Conservation (phyloP, 371 early-diverging fungal species). For the Coemansia sp. region DNA sequence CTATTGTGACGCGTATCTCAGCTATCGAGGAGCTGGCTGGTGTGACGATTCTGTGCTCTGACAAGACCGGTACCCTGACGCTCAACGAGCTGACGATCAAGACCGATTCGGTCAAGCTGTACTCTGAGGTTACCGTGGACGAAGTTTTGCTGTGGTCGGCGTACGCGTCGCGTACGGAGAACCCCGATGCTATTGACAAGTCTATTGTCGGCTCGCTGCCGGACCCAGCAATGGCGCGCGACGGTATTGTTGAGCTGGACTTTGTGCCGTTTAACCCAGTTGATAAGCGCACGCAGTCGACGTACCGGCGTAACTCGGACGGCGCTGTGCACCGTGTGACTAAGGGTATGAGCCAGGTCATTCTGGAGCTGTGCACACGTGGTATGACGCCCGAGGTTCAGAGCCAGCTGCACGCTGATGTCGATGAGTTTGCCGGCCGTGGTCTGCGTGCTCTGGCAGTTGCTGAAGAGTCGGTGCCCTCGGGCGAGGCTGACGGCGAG, state of each 20-base stretch:
- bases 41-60: conserved; percentile 88
- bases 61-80: conserved; percentile 96
- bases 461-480: conserved; percentile 64
- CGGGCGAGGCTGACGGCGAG: conserved; percentile 55
- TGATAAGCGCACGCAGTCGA: conserved; percentile 82
- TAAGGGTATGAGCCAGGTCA: conserved; percentile 74
- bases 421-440: conserved; percentile 71
- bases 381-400: conserved; percentile 61
- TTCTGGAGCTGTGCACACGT: conserved; percentile 67
- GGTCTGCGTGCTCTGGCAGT: conserved; percentile 83
- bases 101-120: conserved; percentile 62
- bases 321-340: conserved; percentile 63
- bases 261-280: conserved; percentile 88
- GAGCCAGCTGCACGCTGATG: conserved; percentile 61
- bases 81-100: conserved; percentile 84
- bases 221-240: conserved; percentile 59
- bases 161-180: conserved; percentile 67
- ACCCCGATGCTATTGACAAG: conserved; percentile 76
- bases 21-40: conserved; percentile 93
- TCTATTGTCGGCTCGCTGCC: conserved; percentile 65
- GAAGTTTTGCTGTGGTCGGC: conserved; percentile 62
- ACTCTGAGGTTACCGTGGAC: conserved; percentile 58
- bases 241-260: conserved; percentile 63
- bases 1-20: conserved; percentile 83
- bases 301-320: conserved; percentile 61